Conservation (phyloP, 148 eudicot species). For the Spergularia marina region DNA sequence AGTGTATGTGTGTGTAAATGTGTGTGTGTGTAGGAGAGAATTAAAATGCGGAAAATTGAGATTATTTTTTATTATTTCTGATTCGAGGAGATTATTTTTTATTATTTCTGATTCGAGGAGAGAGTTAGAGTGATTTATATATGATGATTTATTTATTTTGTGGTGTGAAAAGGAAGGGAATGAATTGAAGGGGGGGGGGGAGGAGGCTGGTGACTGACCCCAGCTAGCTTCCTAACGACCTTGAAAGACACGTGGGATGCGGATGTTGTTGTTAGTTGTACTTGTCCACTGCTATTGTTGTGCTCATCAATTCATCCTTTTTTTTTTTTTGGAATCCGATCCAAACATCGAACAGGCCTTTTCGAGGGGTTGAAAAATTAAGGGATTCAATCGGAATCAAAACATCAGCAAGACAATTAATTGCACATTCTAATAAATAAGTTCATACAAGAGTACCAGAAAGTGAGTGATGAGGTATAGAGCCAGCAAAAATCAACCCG, state of each 20-base stretch:
- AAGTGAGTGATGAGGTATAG: too few species aligned
- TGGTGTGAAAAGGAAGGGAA: neutral
- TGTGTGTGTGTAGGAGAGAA: neutral
- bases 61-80: neutral
- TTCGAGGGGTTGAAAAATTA: too few species aligned
- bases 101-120: neutral
- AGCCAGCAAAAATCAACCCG: too few species aligned
- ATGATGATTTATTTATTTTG: neutral
- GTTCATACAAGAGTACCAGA: too few species aligned
- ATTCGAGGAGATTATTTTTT: neutral
- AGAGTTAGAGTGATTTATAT: neutral
- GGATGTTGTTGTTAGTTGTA: neutral
- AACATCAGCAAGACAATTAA: too few species aligned
- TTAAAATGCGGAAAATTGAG: neutral
- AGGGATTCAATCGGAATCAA: too few species aligned
- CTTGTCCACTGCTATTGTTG: too few species aligned
- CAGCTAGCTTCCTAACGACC: constrained; percentile 11
- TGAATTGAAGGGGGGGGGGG: constrained; percentile 1
- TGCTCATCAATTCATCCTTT: too few species aligned
- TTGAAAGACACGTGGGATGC: constrained; percentile 19
- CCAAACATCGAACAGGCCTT: too few species aligned
- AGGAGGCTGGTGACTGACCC: constrained; percentile 18
- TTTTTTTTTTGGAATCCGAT: too few species aligned
- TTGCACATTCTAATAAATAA: too few species aligned
- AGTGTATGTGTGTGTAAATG: too few species aligned